Evolutionary conservation across 164 flowering plant genomes (phyloP).

Genomic region (Taxillus chinensis): DNA sequence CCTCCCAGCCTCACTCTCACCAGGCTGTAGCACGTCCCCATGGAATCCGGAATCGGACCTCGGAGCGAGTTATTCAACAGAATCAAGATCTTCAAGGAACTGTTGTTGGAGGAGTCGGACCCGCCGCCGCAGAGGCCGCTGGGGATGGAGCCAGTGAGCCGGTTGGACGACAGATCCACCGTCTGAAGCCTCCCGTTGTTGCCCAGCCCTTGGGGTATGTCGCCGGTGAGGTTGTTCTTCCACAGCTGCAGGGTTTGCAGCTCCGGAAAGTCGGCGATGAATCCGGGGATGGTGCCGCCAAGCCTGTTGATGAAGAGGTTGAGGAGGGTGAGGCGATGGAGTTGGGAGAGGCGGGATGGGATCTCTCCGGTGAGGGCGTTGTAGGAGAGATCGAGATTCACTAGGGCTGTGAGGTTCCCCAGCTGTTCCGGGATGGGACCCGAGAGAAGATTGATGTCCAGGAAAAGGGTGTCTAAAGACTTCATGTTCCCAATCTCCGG

Average conservation of each 20-base stretch:
- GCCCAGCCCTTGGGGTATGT: constrained; percentile 66
- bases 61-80: constrained; percentile 70
- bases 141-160: constrained; percentile 90
- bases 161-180: constrained; percentile 84
- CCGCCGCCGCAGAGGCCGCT: constrained; percentile 28
- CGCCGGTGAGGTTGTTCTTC: constrained; percentile 93
- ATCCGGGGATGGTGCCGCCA: constrained; percentile 84
- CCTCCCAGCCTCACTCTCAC: constrained; percentile 68
- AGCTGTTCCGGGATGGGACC: constrained; percentile 64
- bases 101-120: constrained; percentile 25
- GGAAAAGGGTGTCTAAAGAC: constrained; percentile 53
- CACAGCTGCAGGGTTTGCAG: constrained; percentile 58
- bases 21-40: constrained; percentile 66
- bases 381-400: constrained; percentile 70
- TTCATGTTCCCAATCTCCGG: constrained; percentile 55
- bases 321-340: constrained; percentile 48
- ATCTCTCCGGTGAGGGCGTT: constrained; percentile 79
- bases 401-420: constrained; percentile 61
- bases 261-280: constrained; percentile 49
- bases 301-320: constrained; percentile 82
- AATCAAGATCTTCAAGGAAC: constrained; percentile 38
- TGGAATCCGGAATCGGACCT: constrained; percentile 69
- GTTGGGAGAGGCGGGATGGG: constrained; percentile 55
- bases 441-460: constrained; percentile 56
- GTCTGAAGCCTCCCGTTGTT: constrained; percentile 46